phyloP scores from a whole-genome alignment of 176 grass and related monocot species.

The Canna indica region DNA sequence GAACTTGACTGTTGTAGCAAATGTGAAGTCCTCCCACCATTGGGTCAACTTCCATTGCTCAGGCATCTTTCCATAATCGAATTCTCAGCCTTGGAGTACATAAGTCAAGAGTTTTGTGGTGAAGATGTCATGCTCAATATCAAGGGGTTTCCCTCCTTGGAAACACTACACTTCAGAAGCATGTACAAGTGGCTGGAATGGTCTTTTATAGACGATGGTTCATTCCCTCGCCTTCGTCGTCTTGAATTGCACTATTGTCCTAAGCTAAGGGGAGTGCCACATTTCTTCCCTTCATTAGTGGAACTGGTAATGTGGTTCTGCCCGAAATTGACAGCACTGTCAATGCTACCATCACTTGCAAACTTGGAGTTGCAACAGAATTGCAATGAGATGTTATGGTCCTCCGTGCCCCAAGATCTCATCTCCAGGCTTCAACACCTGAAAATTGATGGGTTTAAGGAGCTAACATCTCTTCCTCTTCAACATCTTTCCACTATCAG shows the following conservation, averaged over 20 bases:
- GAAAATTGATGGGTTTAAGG: background rate
- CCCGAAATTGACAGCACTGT: background rate
- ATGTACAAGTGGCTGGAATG: slow-evolving; percentile 19
- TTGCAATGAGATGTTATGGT: background rate
- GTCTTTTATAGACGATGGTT: slow-evolving; percentile 12
- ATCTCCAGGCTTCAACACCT: background rate
- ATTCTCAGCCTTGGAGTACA: background rate
- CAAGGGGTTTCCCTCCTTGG: slow-evolving; percentile 16
- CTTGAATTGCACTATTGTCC: slow-evolving; percentile 2
- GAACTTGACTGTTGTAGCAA: background rate
- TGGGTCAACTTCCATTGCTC: slow-evolving; percentile 26
- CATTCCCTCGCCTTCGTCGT: slow-evolving; percentile 16
- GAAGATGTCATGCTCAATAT: background rate
- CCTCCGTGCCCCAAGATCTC: background rate
- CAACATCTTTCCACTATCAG: background rate
- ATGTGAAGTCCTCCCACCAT: slow-evolving; percentile 16
- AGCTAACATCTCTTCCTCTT: background rate
- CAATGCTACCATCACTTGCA: slow-evolving; percentile 4
- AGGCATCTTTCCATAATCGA: slow-evolving; percentile 10
- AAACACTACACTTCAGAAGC: slow-evolving; percentile 15
- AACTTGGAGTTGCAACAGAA: background rate
- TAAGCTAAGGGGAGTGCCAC: slow-evolving; percentile 2
- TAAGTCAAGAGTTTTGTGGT: slow-evolving; percentile 13
- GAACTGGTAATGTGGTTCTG: slow-evolving; percentile 14
- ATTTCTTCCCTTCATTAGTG: slow-evolving; percentile 5